Base-by-base conservation (phyloP, 371 early-diverging fungal genomes). In the Synchytrium microbalum region DNA sequence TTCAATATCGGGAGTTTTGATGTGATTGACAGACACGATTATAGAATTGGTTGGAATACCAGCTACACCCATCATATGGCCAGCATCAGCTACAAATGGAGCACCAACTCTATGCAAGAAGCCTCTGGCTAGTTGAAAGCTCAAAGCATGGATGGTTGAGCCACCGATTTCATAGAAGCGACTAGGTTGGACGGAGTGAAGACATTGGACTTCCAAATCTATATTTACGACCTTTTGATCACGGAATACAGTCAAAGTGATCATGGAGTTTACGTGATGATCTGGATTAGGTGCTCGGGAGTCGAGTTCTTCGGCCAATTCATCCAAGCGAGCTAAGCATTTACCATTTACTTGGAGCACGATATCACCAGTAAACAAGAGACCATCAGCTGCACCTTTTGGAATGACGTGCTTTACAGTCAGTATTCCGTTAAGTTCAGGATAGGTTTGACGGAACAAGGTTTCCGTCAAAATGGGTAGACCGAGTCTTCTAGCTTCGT, bases 371-470 rank as follows among this genome's bases (percentile, higher is more conserved):
- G 90, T 88, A 55, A 91, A 88, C 58, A 96, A 69, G 10, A 79
- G 68, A 1, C 79, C 82, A 30, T 74, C 70, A 0, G 91, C 89
- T 10, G 95, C 95, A 0, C 94, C 93, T 55, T 86, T 79, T 24
- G 93, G 95, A 14, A 93, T 69, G 0, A 93, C 91, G 0, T 84
- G 79, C 64, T 91, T 89, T 0, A 84, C 90, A 0, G 88, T 87
- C 13, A 96, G 81, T 83, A 95, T 86, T 33, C 96, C 95, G 72
- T 91, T 92, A 64, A 91, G 92, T 19, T 80, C 82, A 0, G 89
- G 85, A 66, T 83, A 86, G 5, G 70, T 58, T 13, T 72, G 70
- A 60, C 96, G 84, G 54, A 93, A 72, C 31, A 71, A 67, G 1
- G 85, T 82, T 69, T 95, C 96, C 0, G 89, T 88, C 51, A 75